Evolutionary conservation across 2,329 filamentous ascomycete species (phyloP), one percentile per base, ranked within the genome.

Genomic region (Metarhizium sp.): DNA sequence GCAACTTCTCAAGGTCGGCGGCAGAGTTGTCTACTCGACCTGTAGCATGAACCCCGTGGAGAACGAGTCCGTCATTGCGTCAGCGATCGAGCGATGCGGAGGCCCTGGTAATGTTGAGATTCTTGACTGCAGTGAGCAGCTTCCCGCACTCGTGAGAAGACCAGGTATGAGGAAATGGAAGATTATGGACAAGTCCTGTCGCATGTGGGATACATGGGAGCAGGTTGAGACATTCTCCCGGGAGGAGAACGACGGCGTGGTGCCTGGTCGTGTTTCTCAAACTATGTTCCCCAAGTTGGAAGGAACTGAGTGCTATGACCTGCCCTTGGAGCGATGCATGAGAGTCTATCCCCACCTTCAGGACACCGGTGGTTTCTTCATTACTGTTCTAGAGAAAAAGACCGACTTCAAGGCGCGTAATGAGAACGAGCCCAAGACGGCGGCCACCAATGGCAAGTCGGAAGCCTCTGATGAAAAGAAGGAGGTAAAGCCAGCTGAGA

Each of bases 11-110:
- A 97, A 96, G 77, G 87, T 90, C 55, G 92, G 94, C 45, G 94
- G 94, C 52, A 84, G 92, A 59, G 89, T 97, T 32, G 92, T 99
- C 53, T 99, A 97, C 75, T 97, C 92, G 3, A 99, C 94, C 20
- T 99, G 94, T 79, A 96, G 91, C 71, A 90, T 99, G 88, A 99
- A 99, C 73, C 94, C 94, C 0, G 84, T 97, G 32, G 94, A 99
- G 76, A 96, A 99, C 66, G 94, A 99, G 73, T 87, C 94, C 6
- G 91, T 97, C 16, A 78, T 99, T 58, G 85, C 89, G 1, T 86
- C 87, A 30, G 94, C 94, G 11, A 92, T 99, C 63, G 87, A 91
- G 63, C 82, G 92, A 55, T 97, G 92, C 65, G 94, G 94, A 59
- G 94, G 94, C 3, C 73, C 82, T 4, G 78, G 80, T 14, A 94